Base-by-base conservation (phyloP, 2,329 filamentous ascomycete genomes). In the Magnaporthales sp. region DNA sequence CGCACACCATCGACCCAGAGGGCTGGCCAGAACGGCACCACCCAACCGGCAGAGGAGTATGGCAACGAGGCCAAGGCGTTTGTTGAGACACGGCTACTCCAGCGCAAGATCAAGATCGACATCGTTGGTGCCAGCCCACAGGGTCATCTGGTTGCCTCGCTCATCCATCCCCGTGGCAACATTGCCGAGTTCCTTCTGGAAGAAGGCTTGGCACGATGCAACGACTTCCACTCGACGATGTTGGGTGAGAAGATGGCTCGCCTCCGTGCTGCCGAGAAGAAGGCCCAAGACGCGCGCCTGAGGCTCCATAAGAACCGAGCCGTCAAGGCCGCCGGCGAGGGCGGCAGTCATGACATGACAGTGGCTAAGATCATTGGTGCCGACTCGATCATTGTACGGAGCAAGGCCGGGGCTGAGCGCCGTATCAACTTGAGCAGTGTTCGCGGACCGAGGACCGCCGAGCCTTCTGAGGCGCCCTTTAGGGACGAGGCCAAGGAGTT, bases 401-500 rank as follows among this genome's bases (percentile, higher is more conserved):
- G 89, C 78, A 96, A 96, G 83, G 82, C 88, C 62, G 93, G 93
- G 8, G 83, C 81, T 4, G 95, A 99, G 80, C 96, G 93, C 84
- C 89, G 93, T 73, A 68, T 31, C 62, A 70, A 70, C 6, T 89
- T 98, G 76, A 96, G 89, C 77, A 98, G 94, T 76, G 86, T 98
- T 68, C 89, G 95, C 69, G 94, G 95, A 67, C 95, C 95, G n/a
- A 93, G 96, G 74, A 86, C 91, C 3, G 90, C 88, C 63, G 94
- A 98, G 76, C 86, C 91, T 24, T 90, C 92, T 67, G 94, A 98
- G 78, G 86, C 91, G 56, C 92, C 93, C 0, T 99, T 94, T 82
- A 86, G 88, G 71, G 91, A 95, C 13, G 94, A 97, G 75, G 94
- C 95, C 32, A 99, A 99, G 82, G 95, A 99, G 76, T 98, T 94